Base-by-base conservation (phyloP, 768 basidiomycete species). In the Mycena floridula region DNA sequence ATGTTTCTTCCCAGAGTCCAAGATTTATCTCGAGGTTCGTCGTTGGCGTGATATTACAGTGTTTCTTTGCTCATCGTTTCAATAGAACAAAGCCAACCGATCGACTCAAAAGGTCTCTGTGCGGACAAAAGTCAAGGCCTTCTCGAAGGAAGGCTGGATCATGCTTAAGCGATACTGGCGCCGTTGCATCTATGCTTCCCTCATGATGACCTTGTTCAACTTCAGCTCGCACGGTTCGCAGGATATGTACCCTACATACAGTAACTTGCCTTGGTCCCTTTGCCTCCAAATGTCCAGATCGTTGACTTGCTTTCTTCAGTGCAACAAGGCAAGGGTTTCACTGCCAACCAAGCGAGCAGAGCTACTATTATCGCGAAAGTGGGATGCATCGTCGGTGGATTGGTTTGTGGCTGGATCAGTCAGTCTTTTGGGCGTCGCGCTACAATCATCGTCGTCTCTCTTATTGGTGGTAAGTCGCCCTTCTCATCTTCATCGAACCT, bases 141-240 rank as follows among this genome's bases (percentile, higher is more conserved):
- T 86, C 69, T 15, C 81, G n/a, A 67, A 50, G 39, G 81, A 83
- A 57, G 68, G 73, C 0, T 63, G 69, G 25, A 54, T 58, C 39
- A 83, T 83, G 77, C 62, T 82, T 24, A 79, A 66, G 60, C 58
- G 50, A 13, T 75, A 84, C 52, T 82, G 79, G 79, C 50, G 69
- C 4, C 51, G 75, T 13, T 77, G 76, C 53, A 69, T 82, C 39
- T 83, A 82, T 51, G 76, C 74, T 1, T 64, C 82, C 27, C 58
- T 81, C 32, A 66, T 83, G 48, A 78, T 83, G 77, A 72, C 73
- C 3, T 75, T 65, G 3, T 75, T 74, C 62, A 76, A 74, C 53
- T 73, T 76, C 53, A 60, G 73, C 44, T 70, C 70, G 12, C 24
- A 22, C 11, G 11, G 24, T 25, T 66, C 9, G 11, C 61, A 69